phyloP scores from a whole-genome alignment of 805 yeast species.

The Yarrowia sp. region DNA sequence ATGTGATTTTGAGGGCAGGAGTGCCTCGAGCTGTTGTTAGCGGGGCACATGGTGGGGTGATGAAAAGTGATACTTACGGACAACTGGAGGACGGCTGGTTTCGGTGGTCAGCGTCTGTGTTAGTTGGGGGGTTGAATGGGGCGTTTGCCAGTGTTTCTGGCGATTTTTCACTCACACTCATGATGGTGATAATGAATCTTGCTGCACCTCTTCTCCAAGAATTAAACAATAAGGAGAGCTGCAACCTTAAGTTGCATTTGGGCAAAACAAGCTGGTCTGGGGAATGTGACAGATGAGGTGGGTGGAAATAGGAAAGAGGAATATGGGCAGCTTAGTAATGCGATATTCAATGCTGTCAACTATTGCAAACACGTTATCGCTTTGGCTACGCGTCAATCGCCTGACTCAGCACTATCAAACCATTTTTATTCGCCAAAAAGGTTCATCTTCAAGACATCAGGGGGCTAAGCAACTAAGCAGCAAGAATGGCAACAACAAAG shows the following conservation, averaged over 20 bases:
- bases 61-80: not conserved
- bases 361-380: too few species aligned
- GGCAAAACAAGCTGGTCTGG: not conserved
- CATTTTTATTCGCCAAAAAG: too few species aligned
- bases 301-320: not conserved
- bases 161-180: not conserved
- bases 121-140: not conserved
- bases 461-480: too few species aligned
- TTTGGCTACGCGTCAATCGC: too few species aligned
- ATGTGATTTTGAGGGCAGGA: slow-evolving; percentile 34
- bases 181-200: slow-evolving; percentile 11
- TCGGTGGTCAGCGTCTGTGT: slow-evolving; percentile 19
- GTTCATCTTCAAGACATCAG: too few species aligned
- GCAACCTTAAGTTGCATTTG: slow-evolving; percentile 11
- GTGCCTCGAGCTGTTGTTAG: slow-evolving; percentile 29
- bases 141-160: not conserved
- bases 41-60: not conserved
- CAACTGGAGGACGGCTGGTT: slow-evolving; percentile 12
- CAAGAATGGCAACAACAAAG: too few species aligned
- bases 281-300: not conserved
- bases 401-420: too few species aligned
- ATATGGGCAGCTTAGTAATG: too few species aligned
- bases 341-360: too few species aligned
- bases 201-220: slow-evolving; percentile 1
- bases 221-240: not conserved